These are phyloP conservation scores for Physaria fendleri DNA, from an alignment of 345 rosid genomes.

Conservation along the genomic window DNA sequence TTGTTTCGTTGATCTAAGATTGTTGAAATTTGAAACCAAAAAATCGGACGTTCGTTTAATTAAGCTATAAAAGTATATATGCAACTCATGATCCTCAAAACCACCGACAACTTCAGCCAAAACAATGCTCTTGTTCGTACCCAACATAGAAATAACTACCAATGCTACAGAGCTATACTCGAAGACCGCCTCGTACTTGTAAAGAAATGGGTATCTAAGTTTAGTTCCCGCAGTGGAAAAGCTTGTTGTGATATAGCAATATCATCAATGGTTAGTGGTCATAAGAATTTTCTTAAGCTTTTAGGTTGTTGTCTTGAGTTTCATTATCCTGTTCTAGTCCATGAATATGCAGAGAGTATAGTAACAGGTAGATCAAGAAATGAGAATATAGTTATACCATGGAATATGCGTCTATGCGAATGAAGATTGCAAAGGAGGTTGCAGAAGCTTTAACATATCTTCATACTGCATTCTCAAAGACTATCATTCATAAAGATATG, in stretches of 20 bases:
- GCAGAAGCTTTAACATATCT: constrained; percentile 10
- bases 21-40: not conserved
- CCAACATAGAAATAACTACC: not conserved
- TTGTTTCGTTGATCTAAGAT: too few species aligned
- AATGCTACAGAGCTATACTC: not conserved
- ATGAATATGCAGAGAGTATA: not conserved
- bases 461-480: constrained; percentile 15
- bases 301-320: constrained; percentile 3
- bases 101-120: not conserved
- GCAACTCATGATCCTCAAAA: not conserved
- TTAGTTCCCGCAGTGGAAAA: not conserved
- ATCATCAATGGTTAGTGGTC: constrained; percentile 2
- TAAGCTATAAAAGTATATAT: not conserved
- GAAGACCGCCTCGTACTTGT: not conserved
- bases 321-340: not conserved
- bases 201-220: not conserved
- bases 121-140: not conserved
- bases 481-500: constrained; percentile 6
- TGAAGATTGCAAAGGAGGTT: not conserved
- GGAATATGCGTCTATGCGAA: not conserved
- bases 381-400: not conserved
- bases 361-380: not conserved
- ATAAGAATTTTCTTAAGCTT: not conserved
- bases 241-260: not conserved
- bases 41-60: too few species aligned